A percentile compares a stretch with the other conserved stretches of the same genome.
Evolutionary conservation across 805 yeast genomes (phyloP).

Genomic region (Helenozyma baotianmanensis): DNA sequence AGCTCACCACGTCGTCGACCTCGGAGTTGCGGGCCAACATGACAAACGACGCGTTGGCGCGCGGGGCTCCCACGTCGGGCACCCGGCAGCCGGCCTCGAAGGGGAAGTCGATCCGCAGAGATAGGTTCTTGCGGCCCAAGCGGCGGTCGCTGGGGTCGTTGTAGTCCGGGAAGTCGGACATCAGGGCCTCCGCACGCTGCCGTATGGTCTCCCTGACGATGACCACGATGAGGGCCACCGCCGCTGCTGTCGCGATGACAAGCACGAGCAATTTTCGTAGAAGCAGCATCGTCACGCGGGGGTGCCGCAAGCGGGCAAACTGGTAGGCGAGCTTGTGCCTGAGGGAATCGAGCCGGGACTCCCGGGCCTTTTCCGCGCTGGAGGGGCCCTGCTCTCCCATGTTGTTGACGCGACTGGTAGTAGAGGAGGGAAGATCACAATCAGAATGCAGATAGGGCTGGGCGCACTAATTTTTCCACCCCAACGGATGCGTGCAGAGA

Average conservation of each 20-base stretch:
- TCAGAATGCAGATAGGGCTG: too few relatives aligned
- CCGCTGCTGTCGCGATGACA: slow-evolving; percentile 1
- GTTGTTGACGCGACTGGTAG: too few relatives aligned
- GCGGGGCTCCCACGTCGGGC: slow-evolving; percentile 34
- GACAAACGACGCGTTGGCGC: slow-evolving; percentile 82
- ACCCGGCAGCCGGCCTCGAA: slow-evolving; percentile 54
- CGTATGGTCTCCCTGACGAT: slow-evolving; percentile 1
- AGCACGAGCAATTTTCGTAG: slow-evolving; percentile 4
- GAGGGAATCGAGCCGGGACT: too few relatives aligned
- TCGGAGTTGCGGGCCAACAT: slow-evolving; percentile 81
- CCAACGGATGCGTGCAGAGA: too few relatives aligned
- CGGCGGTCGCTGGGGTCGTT: slow-evolving; percentile 4
- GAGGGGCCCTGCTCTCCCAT: too few relatives aligned
- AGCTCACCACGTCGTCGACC: slow-evolving; percentile 65
- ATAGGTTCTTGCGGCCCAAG: slow-evolving; percentile 13
- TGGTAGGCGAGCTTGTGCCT: not conserved
- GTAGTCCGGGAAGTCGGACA: slow-evolving; percentile 9
- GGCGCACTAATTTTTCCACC: too few relatives aligned
- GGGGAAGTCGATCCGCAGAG: slow-evolving; percentile 30
- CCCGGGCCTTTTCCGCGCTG: too few relatives aligned
- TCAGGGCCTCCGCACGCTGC: not conserved
- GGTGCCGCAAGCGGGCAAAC: slow-evolving; percentile 1
- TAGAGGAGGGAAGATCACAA: too few relatives aligned
- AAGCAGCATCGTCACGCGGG: slow-evolving; percentile 1
- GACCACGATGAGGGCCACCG: slow-evolving; percentile 1